Percentiles rank a stretch among this genome's conserved stretches.
Evolutionary conservation across 2,329 filamentous ascomycete genomes (phyloP).

Genomic region (Aureobasidium sp.): DNA sequence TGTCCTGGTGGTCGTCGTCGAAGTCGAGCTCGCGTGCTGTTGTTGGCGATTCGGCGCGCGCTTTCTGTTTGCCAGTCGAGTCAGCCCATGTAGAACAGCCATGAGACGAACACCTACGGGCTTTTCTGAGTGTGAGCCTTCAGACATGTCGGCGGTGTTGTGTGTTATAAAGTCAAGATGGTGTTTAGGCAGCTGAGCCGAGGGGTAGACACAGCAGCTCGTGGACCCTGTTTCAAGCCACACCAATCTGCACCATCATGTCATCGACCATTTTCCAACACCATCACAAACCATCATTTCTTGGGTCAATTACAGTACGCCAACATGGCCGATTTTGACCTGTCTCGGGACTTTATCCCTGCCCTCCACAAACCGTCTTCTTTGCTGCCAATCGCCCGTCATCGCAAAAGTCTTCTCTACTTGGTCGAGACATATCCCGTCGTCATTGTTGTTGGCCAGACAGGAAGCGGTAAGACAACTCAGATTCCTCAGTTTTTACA

Average conservation of each 20-base stretch:
- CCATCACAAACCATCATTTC: background rate
- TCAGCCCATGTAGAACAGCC: background rate
- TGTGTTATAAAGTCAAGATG: background rate
- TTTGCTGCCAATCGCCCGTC: slow-evolving; percentile 78
- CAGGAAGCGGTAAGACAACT: slow-evolving; percentile 91
- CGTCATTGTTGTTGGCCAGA: slow-evolving; percentile 86
- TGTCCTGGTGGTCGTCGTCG: slow-evolving; percentile 51
- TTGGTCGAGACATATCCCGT: slow-evolving; percentile 77
- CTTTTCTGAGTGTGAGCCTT: slow-evolving; percentile 7
- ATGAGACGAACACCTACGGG: background rate
- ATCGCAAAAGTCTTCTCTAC: slow-evolving; percentile 74
- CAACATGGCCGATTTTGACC: slow-evolving; percentile 31
- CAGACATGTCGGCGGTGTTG: slow-evolving; percentile 8
- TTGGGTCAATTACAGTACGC: background rate
- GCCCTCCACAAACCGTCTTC: slow-evolving; percentile 78
- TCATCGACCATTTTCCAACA: background rate
- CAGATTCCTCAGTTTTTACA: slow-evolving; percentile 91
- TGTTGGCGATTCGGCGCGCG: slow-evolving; percentile 28
- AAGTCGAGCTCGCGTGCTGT: slow-evolving; percentile 35
- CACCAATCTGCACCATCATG: background rate
- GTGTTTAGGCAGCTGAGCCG: background rate
- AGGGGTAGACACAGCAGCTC: background rate
- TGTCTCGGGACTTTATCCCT: slow-evolving; percentile 55
- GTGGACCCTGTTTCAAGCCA: background rate
- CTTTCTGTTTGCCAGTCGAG: slow-evolving; percentile 8